Evolutionary conservation across 2,329 filamentous ascomycete species (phyloP).

Genomic region (Verticillium longisporum): DNA sequence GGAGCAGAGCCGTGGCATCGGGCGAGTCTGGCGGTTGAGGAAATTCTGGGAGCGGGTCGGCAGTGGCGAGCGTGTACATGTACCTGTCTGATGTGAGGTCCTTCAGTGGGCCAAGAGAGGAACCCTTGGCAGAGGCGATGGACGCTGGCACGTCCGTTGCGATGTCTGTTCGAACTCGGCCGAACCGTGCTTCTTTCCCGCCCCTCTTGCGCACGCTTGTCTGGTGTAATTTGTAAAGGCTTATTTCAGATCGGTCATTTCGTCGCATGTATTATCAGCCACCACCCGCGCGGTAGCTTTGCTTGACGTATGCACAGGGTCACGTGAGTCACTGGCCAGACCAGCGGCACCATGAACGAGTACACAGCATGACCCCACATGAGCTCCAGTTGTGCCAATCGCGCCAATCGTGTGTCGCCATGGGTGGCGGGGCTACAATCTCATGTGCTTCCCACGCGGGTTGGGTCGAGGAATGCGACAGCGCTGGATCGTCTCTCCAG

Average conservation of each 20-base stretch:
- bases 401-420: no score
- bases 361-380: no score
- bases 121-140: neutral
- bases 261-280: no score
- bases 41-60: constrained; percentile 61
- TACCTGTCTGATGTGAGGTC: neutral
- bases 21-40: constrained; percentile 54
- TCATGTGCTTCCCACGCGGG: neutral
- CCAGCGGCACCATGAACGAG: no score
- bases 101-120: no score
- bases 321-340: no score
- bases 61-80: constrained; percentile 23
- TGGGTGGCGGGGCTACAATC: neutral
- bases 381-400: no score
- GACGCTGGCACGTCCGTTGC: neutral
- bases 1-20: constrained; percentile 45
- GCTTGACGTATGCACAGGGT: neutral
- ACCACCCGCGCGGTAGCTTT: neutral
- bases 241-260: no score
- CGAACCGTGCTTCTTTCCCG: no score
- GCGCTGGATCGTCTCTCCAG: neutral
- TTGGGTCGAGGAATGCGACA: neutral
- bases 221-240: no score
- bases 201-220: no score
- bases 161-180: no score